Percentiles rank a stretch among this genome's conserved stretches.
Evolutionary conservation across 148 eudicot genomes (phyloP).

Genomic region (Rhododendron kiyosumense): DNA sequence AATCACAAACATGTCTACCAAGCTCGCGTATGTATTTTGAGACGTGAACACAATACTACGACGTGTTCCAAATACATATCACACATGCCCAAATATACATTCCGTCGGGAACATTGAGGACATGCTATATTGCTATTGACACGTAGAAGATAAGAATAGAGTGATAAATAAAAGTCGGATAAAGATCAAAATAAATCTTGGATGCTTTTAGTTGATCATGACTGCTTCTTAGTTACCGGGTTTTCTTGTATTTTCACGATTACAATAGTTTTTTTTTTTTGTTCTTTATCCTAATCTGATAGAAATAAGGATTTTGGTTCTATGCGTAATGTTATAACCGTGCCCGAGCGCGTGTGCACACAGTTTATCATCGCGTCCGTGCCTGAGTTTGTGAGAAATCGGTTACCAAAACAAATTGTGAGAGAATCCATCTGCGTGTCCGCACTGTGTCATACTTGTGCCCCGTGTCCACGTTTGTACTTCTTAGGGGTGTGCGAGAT

Average conservation of each 20-base stretch:
- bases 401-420: neutral
- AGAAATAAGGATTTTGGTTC: neutral
- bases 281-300: neutral
- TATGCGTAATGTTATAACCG: neutral
- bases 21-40: neutral
- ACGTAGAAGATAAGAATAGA: neutral
- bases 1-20: neutral
- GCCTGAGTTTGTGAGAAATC: neutral
- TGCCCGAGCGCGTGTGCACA: neutral
- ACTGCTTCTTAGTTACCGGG: neutral
- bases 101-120: neutral
- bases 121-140: neutral
- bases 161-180: neutral
- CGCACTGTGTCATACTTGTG: neutral
- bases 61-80: neutral
- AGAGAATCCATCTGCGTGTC: neutral
- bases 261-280: neutral
- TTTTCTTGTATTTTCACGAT: neutral
- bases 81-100: neutral
- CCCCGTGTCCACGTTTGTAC: neutral
- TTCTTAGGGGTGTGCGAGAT: neutral
- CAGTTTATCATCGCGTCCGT: neutral
- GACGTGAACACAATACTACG: neutral
- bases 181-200: neutral
- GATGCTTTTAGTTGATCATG: neutral